phyloP scores from a whole-genome alignment of 2,329 filamentous ascomycete species.

The Podosphaera xanthii region DNA sequence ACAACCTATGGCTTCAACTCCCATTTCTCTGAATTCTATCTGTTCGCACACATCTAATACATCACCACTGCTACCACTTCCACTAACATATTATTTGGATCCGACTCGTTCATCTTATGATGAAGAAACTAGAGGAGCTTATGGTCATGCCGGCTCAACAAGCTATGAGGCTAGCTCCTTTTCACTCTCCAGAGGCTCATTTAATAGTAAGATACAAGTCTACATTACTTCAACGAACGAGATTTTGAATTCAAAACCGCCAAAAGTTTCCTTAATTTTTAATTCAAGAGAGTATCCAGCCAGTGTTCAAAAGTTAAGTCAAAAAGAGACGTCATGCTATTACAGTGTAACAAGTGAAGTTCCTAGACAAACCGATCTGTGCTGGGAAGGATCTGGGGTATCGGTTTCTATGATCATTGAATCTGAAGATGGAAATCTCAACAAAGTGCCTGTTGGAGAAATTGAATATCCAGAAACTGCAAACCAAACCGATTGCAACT shows the following conservation, averaged over 20 bases:
- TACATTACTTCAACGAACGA: conserved; percentile 58
- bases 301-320: conserved; percentile 36
- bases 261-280: conserved; percentile 47
- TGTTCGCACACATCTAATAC: conserved; percentile 13
- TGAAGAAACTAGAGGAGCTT: conserved; percentile 36
- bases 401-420: conserved; percentile 37
- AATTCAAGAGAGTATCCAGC: conserved; percentile 53
- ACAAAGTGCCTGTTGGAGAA: conserved; percentile 31
- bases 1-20: conserved; percentile 24
- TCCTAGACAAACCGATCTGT: conserved; percentile 38
- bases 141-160: conserved; percentile 38
- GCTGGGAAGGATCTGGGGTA: conserved; percentile 29
- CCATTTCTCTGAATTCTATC: conserved; percentile 8
- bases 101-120: conserved; percentile 30
- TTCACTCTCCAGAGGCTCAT: conserved; percentile 42
- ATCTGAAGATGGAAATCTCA: conserved; percentile 27
- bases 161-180: conserved; percentile 45
- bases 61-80: conserved; percentile 11
- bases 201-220: conserved; percentile 48
- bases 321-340: conserved; percentile 36
- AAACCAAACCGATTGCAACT: conserved; percentile 15
- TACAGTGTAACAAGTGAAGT: conserved; percentile 54
- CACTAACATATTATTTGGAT: conserved; percentile 20
- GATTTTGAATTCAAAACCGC: conserved; percentile 33
- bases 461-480: conserved; percentile 34